phyloP scores from a whole-genome alignment of 1,284 basidiomycete species.

The Ganoderma boninense region DNA sequence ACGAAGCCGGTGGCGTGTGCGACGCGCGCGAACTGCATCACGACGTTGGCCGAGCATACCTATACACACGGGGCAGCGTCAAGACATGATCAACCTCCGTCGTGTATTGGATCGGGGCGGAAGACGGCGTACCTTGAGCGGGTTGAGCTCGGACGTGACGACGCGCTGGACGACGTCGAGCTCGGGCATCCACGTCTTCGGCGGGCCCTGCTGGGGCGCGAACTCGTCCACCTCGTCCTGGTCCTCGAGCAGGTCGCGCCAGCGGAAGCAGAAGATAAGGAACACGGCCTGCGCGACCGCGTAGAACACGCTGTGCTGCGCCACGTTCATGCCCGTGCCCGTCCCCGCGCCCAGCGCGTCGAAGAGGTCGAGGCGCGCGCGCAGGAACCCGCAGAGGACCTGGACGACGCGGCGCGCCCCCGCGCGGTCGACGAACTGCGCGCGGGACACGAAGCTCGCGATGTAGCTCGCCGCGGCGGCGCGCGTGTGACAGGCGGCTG shows the following conservation, averaged over 20 bases:
- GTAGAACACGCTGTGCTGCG: constrained; percentile 86
- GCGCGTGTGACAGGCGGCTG: constrained; percentile 81
- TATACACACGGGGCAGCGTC: constrained; percentile 40
- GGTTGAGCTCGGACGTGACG: constrained; percentile 88
- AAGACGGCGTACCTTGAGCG: constrained; percentile 73
- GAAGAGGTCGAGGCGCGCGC: constrained; percentile 76
- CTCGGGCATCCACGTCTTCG: constrained; percentile 86
- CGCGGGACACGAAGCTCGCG: constrained; percentile 92
- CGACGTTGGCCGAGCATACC: constrained; percentile 92
- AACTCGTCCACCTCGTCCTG: constrained; percentile 59
- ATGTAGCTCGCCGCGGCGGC: constrained; percentile 93
- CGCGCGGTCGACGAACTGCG: constrained; percentile 84
- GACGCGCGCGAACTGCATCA: constrained; percentile 93
- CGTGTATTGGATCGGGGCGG: too few species aligned
- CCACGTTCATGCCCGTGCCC: constrained; percentile 41
- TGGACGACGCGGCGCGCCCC: constrained; percentile 81
- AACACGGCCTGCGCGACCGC: constrained; percentile 94
- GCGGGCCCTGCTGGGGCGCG: constrained; percentile 37
- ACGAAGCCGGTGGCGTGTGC: constrained; percentile 92
- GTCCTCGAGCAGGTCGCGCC: constrained; percentile 85
- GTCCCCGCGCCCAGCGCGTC: constrained; percentile 53
- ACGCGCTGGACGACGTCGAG: constrained; percentile 84
- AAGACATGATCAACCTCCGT: not conserved
- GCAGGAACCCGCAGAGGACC: constrained; percentile 87
- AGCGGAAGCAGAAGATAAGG: constrained; percentile 98